Evolutionary conservation across 108 stramenopile genomes (phyloP), one percentile per base, ranked within the genome.

Genomic region (Cyclotella baltica): DNA sequence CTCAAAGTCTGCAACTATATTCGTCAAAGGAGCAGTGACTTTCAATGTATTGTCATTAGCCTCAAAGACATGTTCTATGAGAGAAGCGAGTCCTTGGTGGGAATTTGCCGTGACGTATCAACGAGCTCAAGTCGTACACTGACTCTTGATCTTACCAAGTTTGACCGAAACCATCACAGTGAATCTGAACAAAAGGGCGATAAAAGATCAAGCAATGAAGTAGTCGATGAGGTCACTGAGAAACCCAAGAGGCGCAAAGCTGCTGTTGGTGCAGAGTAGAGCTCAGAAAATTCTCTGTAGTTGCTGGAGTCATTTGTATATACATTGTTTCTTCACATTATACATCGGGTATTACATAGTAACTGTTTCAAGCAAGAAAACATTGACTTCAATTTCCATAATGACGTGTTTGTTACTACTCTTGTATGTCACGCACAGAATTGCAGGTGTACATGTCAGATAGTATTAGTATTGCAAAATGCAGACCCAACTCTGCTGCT

Each of bases 31-130:
- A 92, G 91, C 62, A 68, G 85, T 38, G 93, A 89, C 76, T 96
- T 98, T 78, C 99, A 99, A 78, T 99, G 96, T 89, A 95, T 99
- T 61, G 98, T 99, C 50, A 99, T 99, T 69, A 97, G 97, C 65
- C 92, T 99, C 71, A 99, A 99, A 86, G 98, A 99, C 73, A 95
- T 93, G 83, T 98, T 98, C 78, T 98, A 95, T 85, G 91, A 94
- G 72, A 89, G 91, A 11, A 94, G 93, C 68, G 83, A 98, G 65
- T 84, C 87, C 47, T 76, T 98, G 67, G 89, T 98, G 18, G 98
- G 98, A 30, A 91, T 97, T 67, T 96, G 91, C 73, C 90, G 92
- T 52, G 97, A 98, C 73, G 96, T 93, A 31, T 85, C 89, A 2
- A 88, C 87, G 16, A 92, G 89, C 75, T 90, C 91, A 46, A 93